Conservation (phyloP, 2,329 filamentous ascomycete genomes). For the Zymoseptoria pseudotritici region DNA sequence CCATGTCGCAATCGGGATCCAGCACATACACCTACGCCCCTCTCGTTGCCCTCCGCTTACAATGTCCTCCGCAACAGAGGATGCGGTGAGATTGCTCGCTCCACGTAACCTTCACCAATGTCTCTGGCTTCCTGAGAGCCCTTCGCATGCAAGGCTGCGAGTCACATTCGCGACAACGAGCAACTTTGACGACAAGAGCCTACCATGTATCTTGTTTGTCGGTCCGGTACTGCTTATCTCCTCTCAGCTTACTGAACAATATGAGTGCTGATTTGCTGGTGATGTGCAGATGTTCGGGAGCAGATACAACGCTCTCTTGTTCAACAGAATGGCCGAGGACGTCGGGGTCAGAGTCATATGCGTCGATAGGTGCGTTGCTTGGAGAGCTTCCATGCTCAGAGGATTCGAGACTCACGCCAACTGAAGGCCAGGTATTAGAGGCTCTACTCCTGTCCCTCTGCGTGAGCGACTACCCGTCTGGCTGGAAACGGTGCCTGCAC, state of each 20-base stretch:
- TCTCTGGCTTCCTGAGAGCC: constrained; percentile 19
- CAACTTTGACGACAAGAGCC: constrained; percentile 21
- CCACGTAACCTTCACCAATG: constrained; percentile 19
- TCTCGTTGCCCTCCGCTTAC: neutral
- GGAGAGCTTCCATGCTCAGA: neutral
- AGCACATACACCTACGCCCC: no score
- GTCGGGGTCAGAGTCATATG: constrained; percentile 32
- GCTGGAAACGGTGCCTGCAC: constrained; percentile 35
- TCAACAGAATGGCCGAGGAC: constrained; percentile 27
- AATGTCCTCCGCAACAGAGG: neutral
- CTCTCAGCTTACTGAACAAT: no score
- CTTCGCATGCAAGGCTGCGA: constrained; percentile 16
- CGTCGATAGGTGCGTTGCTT: constrained; percentile 31
- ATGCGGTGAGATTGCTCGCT: constrained; percentile 10
- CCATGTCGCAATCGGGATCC: neutral
- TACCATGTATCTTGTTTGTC: constrained; percentile 32
- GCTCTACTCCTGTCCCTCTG: constrained; percentile 34
- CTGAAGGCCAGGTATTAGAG: constrained; percentile 38
- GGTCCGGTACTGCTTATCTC: constrained; percentile 15
- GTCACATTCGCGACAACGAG: constrained; percentile 28
- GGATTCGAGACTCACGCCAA: neutral
- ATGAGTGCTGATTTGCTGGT: neutral
- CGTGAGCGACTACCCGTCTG: constrained; percentile 32
- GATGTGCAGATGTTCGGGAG: constrained; percentile 31
- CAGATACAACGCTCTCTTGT: constrained; percentile 24